These are phyloP conservation scores for Pyrenochaeta sp. DNA, from an alignment of 2,329 filamentous ascomycete species.

Conservation along the genomic window DNA sequence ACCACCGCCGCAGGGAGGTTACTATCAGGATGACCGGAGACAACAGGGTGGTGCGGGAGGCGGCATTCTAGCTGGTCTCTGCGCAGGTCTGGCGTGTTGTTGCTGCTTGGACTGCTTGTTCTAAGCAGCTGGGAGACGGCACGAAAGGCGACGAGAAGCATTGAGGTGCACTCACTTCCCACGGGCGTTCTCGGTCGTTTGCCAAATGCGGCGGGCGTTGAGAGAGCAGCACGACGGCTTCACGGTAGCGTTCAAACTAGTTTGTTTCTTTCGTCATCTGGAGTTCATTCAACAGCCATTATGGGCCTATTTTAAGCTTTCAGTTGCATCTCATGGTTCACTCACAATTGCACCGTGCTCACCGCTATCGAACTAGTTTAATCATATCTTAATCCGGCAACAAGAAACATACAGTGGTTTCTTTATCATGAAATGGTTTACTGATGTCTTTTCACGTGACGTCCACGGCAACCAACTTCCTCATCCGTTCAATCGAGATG, in stretches of 20 bases:
- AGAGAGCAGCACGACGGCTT: no score
- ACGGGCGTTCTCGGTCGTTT: no score
- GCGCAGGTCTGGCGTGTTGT: slow-evolving; percentile 59
- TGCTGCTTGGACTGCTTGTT: slow-evolving; percentile 63
- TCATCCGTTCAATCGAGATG: slow-evolving; percentile 1
- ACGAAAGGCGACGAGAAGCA: background rate
- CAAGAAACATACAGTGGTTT: no score
- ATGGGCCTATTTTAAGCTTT: no score
- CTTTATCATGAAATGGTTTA: no score
- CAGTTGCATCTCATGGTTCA: no score
- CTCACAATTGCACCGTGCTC: background rate
- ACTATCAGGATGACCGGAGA: slow-evolving; percentile 49
- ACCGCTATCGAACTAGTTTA: background rate
- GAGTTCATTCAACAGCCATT: no score
- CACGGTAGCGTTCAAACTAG: no score
- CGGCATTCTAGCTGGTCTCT: slow-evolving; percentile 54
- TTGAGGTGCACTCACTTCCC: background rate
- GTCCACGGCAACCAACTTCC: slow-evolving; percentile 2
- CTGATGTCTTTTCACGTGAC: background rate
- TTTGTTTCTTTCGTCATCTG: background rate
- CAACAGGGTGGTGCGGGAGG: slow-evolving; percentile 40
- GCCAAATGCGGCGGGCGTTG: no score
- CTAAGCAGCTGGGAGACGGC: slow-evolving; percentile 31
- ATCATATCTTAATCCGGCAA: background rate
- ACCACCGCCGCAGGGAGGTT: slow-evolving; percentile 46